Conservation (phyloP, 768 basidiomycete species). For the Termitomyces sp. region DNA sequence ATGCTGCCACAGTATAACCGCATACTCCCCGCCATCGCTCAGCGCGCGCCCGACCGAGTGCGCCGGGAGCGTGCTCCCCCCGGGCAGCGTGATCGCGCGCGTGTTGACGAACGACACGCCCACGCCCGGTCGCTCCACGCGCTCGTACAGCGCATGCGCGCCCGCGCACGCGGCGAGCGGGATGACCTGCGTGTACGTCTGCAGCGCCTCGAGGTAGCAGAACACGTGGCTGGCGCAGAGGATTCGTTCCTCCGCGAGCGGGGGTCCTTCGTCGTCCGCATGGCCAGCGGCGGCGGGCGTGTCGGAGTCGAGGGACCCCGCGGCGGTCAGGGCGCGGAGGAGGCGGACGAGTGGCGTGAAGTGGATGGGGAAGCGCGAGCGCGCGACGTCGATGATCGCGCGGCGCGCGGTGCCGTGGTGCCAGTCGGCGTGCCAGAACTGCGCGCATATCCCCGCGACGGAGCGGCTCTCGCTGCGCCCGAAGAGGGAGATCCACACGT, state of each 20-base stretch:
- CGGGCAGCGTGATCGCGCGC: constrained; percentile 69
- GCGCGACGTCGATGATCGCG: constrained; percentile 78
- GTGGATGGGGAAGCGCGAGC: constrained; percentile 81
- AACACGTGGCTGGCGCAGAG: constrained; percentile 68
- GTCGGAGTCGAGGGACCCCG: constrained; percentile 75
- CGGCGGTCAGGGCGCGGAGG: constrained; percentile 72
- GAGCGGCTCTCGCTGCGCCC: constrained; percentile 70
- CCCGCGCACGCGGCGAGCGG: constrained; percentile 60
- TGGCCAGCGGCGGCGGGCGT: constrained; percentile 54
- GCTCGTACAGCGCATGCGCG: constrained; percentile 69
- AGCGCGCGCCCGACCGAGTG: constrained; percentile 68
- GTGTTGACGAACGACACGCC: constrained; percentile 60
- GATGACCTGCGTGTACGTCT: constrained; percentile 74
- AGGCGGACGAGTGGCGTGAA: constrained; percentile 66
- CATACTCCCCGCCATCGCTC: constrained; percentile 66
- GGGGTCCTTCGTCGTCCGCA: constrained; percentile 33
- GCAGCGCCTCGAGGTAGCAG: constrained; percentile 68
- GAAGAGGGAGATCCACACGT: constrained; percentile 78
- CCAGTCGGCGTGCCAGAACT: constrained; percentile 85
- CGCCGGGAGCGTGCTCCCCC: constrained; percentile 67
- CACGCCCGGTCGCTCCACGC: constrained; percentile 48
- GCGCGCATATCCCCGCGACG: constrained; percentile 65
- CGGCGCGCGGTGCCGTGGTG: constrained; percentile 62
- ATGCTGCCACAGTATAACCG: constrained; percentile 79
- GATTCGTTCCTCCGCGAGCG: constrained; percentile 45